Conservation (phyloP, 2,329 filamentous ascomycete genomes). For the Colletotrichum sidae region DNA sequence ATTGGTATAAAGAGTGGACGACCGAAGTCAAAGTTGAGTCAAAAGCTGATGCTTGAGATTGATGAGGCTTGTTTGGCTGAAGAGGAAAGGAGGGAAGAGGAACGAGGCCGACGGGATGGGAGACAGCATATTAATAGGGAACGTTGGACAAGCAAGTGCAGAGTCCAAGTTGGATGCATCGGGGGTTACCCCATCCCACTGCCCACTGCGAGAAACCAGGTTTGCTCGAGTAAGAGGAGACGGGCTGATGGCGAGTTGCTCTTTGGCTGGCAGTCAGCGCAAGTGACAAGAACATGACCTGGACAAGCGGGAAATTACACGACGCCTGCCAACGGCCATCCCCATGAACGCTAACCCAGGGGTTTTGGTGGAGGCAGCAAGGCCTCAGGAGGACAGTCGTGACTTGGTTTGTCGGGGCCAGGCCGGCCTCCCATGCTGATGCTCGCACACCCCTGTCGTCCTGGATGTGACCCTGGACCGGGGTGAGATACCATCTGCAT, state of each 20-base stretch:
- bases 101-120: slow-evolving; percentile 45
- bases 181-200: neutral
- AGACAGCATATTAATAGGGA: slow-evolving; percentile 60
- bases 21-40: slow-evolving; percentile 65
- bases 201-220: slow-evolving; percentile 4
- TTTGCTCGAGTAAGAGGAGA: slow-evolving; percentile 25
- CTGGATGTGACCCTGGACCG: slow-evolving; percentile 15
- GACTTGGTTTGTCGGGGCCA: slow-evolving; percentile 27
- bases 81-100: slow-evolving; percentile 46
- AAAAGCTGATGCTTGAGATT: slow-evolving; percentile 50
- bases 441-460: slow-evolving; percentile 3
- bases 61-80: slow-evolving; percentile 58
- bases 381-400: slow-evolving; percentile 32
- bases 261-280: slow-evolving; percentile 2
- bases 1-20: slow-evolving; percentile 66
- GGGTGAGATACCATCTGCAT: slow-evolving; percentile 33
- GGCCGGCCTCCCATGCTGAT: slow-evolving; percentile 19
- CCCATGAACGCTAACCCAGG: slow-evolving; percentile 39
- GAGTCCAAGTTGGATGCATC: no score
- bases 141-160: slow-evolving; percentile 34
- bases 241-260: neutral
- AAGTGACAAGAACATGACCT: neutral
- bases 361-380: slow-evolving; percentile 36
- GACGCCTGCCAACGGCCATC: slow-evolving; percentile 22
- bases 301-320: slow-evolving; percentile 37